These are phyloP conservation scores for Tuber melanosporum DNA, from an alignment of 495 filamentous ascomycete genomes.

Conservation along the genomic window DNA sequence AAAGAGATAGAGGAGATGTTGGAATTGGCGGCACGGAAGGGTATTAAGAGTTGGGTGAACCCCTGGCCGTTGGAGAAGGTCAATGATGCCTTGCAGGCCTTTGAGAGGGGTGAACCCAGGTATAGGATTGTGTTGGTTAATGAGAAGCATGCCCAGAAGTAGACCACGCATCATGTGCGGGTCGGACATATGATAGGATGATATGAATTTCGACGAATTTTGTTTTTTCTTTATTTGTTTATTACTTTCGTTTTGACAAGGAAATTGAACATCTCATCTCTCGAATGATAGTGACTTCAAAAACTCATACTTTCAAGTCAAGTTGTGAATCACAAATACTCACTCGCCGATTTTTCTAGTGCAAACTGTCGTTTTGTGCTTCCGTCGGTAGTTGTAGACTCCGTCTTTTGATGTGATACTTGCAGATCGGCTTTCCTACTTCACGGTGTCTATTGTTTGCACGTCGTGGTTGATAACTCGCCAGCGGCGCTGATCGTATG, in stretches of 20 bases:
- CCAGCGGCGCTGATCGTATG: too few species aligned
- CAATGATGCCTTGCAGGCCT: constrained; percentile 30
- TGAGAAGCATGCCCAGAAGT: constrained; percentile 45
- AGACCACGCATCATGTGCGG: background rate
- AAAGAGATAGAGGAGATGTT: constrained; percentile 75
- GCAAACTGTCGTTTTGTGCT: too few species aligned
- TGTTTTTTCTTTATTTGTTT: background rate
- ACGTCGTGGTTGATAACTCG: too few species aligned
- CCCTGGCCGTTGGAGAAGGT: constrained; percentile 56
- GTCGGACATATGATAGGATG: background rate
- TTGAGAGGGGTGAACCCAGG: constrained; percentile 46
- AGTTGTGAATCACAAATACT: background rate
- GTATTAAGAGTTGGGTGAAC: constrained; percentile 67
- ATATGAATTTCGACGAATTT: background rate
- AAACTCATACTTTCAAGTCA: background rate
- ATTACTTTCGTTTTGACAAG: background rate
- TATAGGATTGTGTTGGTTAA: constrained; percentile 72
- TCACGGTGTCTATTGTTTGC: too few species aligned
- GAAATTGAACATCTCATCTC: background rate
- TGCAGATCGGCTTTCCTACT: too few species aligned
- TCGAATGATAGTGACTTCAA: background rate
- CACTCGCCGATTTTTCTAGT: background rate
- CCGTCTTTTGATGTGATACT: too few species aligned
- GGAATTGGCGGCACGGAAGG: constrained; percentile 65
- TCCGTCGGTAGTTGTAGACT: too few species aligned